Conservation (phyloP, 306 rosid genomes). For the cucumber (Cucumis sativus) region Cucumber_9930_V3 NC_026659.2:24611001-24611500, state of each 20-base stretch:
- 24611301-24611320: conserved; percentile 72
- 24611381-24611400: conserved; percentile 88
- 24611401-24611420: conserved; percentile 85
- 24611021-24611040: not conserved
- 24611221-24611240: not conserved
- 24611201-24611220: not conserved
- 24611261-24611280: conserved; percentile 34
- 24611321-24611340: conserved; percentile 63
- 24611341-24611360: conserved; percentile 69
- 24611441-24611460: conserved; percentile 69
- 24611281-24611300: conserved; percentile 80
- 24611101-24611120: not conserved
- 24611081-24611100: not conserved
- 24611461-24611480: not conserved
- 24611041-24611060: not conserved
- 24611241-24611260: not conserved
- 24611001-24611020: not conserved
- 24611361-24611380: conserved; percentile 76
- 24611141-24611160: not conserved
- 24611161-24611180: not conserved
- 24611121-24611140: not conserved
- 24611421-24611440: conserved; percentile 90
- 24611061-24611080: not conserved
- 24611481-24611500: no score
- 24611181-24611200: not conserved